Conservation (phyloP, 371 early-diverging fungal species). For the Lichtheimia corymbifera region DNA sequence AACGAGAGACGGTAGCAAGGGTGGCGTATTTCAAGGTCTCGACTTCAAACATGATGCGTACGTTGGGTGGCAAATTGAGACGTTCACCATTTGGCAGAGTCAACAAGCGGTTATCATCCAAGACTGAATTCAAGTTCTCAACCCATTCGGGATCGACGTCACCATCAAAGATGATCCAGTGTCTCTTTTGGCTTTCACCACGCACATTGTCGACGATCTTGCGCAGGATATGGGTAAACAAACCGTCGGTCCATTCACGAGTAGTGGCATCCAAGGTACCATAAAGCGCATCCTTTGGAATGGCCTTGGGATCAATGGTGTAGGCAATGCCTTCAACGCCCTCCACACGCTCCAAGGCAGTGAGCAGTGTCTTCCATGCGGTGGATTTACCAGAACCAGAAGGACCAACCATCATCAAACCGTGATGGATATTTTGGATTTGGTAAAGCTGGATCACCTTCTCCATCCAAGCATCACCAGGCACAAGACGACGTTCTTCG, state of each 20-base stretch:
- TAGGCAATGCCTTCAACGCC: conserved; percentile 88
- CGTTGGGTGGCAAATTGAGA: conserved; percentile 92
- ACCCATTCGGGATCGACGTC: conserved; percentile 99
- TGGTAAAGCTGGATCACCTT: conserved; percentile 97
- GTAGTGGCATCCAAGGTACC: conserved; percentile 96
- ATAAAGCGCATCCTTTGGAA: conserved; percentile 95
- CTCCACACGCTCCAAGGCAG: conserved; percentile 88
- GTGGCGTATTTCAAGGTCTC: conserved; percentile 96
- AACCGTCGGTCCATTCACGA: conserved; percentile 99
- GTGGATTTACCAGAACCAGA: conserved; percentile 95
- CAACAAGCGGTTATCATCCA: conserved; percentile 96
- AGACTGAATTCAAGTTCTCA: conserved; percentile 97
- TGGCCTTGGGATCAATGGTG: conserved; percentile 98
- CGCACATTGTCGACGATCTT: conserved; percentile 97
- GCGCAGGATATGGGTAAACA: conserved; percentile 96
- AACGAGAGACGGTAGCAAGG: conserved; percentile 97
- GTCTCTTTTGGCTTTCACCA: conserved; percentile 90
- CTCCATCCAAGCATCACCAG: conserved; percentile 88
- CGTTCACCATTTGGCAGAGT: conserved; percentile 99
- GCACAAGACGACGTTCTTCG: conserved; percentile 71
- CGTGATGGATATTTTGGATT: conserved; percentile 97
- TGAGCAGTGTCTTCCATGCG: conserved; percentile 90
- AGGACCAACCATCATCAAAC: conserved; percentile 99
- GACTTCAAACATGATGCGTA: conserved; percentile 99
- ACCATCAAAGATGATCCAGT: conserved; percentile 99